phyloP scores from a whole-genome alignment of 495 filamentous ascomycete species.

The Podospora appendiculata region DNA sequence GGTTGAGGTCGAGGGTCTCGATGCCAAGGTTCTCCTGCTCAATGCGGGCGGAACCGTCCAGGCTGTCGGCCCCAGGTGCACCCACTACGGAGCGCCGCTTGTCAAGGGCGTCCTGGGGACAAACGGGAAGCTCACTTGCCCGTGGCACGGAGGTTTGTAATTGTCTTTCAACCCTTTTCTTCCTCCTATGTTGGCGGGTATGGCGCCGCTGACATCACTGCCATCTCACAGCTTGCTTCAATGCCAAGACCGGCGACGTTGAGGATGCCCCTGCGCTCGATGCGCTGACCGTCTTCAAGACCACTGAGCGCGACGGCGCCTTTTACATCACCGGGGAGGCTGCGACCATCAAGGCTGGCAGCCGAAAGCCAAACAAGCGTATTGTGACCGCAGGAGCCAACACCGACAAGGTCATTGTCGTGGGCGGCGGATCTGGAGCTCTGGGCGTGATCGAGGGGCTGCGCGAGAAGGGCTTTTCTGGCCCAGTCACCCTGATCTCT shows the following conservation, averaged over 20 bases:
- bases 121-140: constrained; percentile 80
- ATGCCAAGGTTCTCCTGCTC: constrained; percentile 76
- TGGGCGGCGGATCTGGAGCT: constrained; percentile 84
- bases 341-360: constrained; percentile 65
- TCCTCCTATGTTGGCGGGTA: neutral
- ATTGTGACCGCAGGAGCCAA: constrained; percentile 38
- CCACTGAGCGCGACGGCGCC: constrained; percentile 68
- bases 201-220: constrained; percentile 6
- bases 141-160: constrained; percentile 83
- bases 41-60: constrained; percentile 67
- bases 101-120: constrained; percentile 73
- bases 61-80: constrained; percentile 80
- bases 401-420: constrained; percentile 68
- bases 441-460: constrained; percentile 74
- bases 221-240: constrained; percentile 70
- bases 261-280: constrained; percentile 91
- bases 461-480: constrained; percentile 72
- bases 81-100: constrained; percentile 87
- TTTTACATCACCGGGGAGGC: constrained; percentile 83
- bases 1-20: constrained; percentile 82
- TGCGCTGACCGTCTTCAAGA: constrained; percentile 68
- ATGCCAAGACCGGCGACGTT: constrained; percentile 79
- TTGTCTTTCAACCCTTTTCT: neutral
- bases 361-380: constrained; percentile 68
- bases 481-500: constrained; percentile 76